Evolutionary conservation across 306 rosid genomes (phyloP).

Genomic region (Arachis stenosperma): DNA sequence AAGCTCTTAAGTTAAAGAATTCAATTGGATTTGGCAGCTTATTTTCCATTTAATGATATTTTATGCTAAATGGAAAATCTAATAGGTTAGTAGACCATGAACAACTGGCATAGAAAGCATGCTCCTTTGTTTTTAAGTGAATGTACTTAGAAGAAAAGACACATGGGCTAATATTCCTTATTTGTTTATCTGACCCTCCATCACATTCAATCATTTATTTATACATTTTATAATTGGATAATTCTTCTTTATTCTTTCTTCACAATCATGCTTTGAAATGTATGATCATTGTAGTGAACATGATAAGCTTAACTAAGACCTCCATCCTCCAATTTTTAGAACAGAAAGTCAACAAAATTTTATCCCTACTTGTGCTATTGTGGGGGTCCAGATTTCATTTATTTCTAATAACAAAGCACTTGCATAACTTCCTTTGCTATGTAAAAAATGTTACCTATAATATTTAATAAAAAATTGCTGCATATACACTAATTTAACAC

Average conservation of each 20-base stretch:
- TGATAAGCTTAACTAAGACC: not conserved
- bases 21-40: constrained; percentile 27
- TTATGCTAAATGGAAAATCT: not conserved
- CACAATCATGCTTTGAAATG: not conserved
- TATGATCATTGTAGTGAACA: not conserved
- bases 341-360: constrained; percentile 24
- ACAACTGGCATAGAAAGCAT: constrained; percentile 23
- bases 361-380: not conserved
- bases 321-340: not conserved
- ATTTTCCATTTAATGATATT: constrained; percentile 7
- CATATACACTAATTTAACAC: too few relatives aligned
- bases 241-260: constrained; percentile 9
- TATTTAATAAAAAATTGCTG: too few relatives aligned
- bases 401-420: constrained; percentile 12
- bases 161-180: constrained; percentile 11
- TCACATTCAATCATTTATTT: constrained; percentile 23
- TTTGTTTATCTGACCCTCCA: not conserved
- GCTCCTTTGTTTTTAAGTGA: not conserved
- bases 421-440: not conserved
- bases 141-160: constrained; percentile 2
- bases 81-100: constrained; percentile 38
- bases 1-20: constrained; percentile 10
- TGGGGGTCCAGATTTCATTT: not conserved
- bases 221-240: not conserved
- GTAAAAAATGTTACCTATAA: too few relatives aligned